A percentile compares a stretch with the other conserved stretches of the same genome.
These are phyloP conservation scores for Colletotrichum costaricense DNA, from an alignment of 2,329 filamentous ascomycete genomes.

Conservation along the genomic window DNA sequence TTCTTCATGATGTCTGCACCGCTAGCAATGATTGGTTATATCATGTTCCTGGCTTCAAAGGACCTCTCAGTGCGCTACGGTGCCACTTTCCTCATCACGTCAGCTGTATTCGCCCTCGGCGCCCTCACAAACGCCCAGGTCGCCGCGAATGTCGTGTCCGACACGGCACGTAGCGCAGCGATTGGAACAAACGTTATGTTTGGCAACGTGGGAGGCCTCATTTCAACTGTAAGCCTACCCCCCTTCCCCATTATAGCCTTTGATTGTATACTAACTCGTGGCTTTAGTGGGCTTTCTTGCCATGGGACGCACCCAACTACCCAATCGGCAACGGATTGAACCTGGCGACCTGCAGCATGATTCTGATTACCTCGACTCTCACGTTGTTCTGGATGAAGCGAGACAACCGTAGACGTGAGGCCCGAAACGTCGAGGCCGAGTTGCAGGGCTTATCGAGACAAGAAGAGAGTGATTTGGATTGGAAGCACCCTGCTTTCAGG, in stretches of 20 bases:
- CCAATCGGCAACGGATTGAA: slow-evolving; percentile 79
- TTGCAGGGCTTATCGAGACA: slow-evolving; percentile 63
- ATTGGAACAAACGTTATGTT: slow-evolving; percentile 73
- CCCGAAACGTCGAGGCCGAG: slow-evolving; percentile 50
- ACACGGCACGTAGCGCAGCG: slow-evolving; percentile 71
- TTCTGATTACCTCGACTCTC: slow-evolving; percentile 60
- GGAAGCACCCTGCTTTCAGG: slow-evolving; percentile 73
- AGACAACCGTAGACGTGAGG: slow-evolving; percentile 61
- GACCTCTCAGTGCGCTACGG: slow-evolving; percentile 64
- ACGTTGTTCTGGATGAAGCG: slow-evolving; percentile 70
- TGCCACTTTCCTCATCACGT: slow-evolving; percentile 72
- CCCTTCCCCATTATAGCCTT: background rate
- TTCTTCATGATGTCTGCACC: slow-evolving; percentile 67
- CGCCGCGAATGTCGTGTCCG: slow-evolving; percentile 73
- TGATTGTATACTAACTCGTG: background rate
- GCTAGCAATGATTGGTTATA: slow-evolving; percentile 71
- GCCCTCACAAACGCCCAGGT: slow-evolving; percentile 72
- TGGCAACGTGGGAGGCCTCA: slow-evolving; percentile 64
- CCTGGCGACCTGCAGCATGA: slow-evolving; percentile 68
- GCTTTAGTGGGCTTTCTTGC: slow-evolving; percentile 67
- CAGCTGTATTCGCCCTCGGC: slow-evolving; percentile 70
- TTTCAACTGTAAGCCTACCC: slow-evolving; percentile 40
- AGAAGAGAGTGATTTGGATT: slow-evolving; percentile 71
- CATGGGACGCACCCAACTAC: slow-evolving; percentile 72
- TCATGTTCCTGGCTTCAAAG: slow-evolving; percentile 69